Conservation (phyloP, 2,329 filamentous ascomycete species). For the Penicillium verrucosum region DNA sequence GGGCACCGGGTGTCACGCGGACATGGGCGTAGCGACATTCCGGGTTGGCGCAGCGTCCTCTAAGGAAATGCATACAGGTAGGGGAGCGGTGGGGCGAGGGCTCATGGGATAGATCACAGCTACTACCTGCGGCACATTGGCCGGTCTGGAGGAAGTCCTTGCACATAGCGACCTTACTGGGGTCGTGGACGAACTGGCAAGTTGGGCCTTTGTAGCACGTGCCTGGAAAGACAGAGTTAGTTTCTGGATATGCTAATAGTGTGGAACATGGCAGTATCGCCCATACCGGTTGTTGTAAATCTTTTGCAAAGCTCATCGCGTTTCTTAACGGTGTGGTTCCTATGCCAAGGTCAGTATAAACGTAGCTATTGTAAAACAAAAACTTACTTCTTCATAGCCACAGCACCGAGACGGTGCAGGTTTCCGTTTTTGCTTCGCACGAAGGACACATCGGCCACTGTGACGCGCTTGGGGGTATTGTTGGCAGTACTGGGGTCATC, state of each 20-base stretch:
- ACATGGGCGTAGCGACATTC: slow-evolving; percentile 86
- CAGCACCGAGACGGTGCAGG: slow-evolving; percentile 71
- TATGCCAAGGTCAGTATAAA: slow-evolving; percentile 21
- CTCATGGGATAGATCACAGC: slow-evolving; percentile 89
- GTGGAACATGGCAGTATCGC: slow-evolving; percentile 11
- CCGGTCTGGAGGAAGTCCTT: slow-evolving; percentile 79
- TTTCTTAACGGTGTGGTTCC: slow-evolving; percentile 58
- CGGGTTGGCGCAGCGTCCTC: slow-evolving; percentile 82
- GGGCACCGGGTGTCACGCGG: slow-evolving; percentile 69
- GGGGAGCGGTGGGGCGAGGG: slow-evolving; percentile 79
- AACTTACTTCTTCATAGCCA: slow-evolving; percentile 69
- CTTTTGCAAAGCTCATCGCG: slow-evolving; percentile 69
- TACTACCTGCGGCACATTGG: slow-evolving; percentile 70
- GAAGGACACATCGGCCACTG: slow-evolving; percentile 75
- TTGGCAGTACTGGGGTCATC: slow-evolving; percentile 59
- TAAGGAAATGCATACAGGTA: slow-evolving; percentile 83
- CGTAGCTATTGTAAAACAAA: slow-evolving; percentile 21
- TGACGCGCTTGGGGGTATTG: slow-evolving; percentile 69
- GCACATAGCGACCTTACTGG: slow-evolving; percentile 83
- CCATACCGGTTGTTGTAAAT: slow-evolving; percentile 55
- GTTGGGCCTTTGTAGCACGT: slow-evolving; percentile 76
- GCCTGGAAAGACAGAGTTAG: slow-evolving; percentile 56
- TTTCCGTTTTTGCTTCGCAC: slow-evolving; percentile 85
- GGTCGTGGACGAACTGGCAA: slow-evolving; percentile 81
- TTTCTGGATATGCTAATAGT: background rate